Evolutionary conservation across 768 basidiomycete genomes (phyloP).

Genomic region (Lyophyllum shimeji): DNA sequence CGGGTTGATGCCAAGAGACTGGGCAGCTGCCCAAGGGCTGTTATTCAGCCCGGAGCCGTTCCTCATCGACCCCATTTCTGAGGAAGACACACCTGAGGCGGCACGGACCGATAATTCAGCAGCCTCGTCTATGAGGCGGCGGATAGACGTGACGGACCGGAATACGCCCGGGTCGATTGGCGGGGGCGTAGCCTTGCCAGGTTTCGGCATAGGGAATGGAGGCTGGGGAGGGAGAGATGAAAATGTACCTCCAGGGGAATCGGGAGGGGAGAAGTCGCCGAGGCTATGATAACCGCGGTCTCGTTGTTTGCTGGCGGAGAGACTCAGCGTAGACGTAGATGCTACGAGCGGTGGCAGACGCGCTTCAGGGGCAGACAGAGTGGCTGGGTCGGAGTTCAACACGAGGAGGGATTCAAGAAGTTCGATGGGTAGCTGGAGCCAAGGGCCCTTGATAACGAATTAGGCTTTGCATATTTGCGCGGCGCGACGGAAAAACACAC

Average conservation of each 20-base stretch:
- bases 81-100: slow-evolving; percentile 77
- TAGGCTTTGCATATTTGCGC: slow-evolving; percentile 10
- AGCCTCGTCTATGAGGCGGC: slow-evolving; percentile 85
- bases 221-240: slow-evolving; percentile 41
- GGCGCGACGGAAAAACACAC: slow-evolving; percentile 26
- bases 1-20: slow-evolving; percentile 63
- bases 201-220: slow-evolving; percentile 51
- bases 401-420: slow-evolving; percentile 78
- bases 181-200: slow-evolving; percentile 73
- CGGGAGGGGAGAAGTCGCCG: slow-evolving; percentile 43
- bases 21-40: slow-evolving; percentile 61
- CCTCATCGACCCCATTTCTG: slow-evolving; percentile 69
- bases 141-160: slow-evolving; percentile 69
- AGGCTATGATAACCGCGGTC: slow-evolving; percentile 47
- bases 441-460: slow-evolving; percentile 67
- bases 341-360: slow-evolving; percentile 36
- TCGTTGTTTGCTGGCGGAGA: slow-evolving; percentile 32
- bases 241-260: slow-evolving; percentile 38
- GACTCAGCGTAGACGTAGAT: slow-evolving; percentile 22
- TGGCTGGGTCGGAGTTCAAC: slow-evolving; percentile 75
- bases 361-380: slow-evolving; percentile 48
- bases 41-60: slow-evolving; percentile 38
- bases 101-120: slow-evolving; percentile 87
- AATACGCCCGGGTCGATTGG: slow-evolving; percentile 91
- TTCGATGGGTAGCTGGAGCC: slow-evolving; percentile 88